These are phyloP conservation scores for Aphanomyces cochlioides DNA, from an alignment of 352 stramenopile species.

Conservation along the genomic window DNA sequence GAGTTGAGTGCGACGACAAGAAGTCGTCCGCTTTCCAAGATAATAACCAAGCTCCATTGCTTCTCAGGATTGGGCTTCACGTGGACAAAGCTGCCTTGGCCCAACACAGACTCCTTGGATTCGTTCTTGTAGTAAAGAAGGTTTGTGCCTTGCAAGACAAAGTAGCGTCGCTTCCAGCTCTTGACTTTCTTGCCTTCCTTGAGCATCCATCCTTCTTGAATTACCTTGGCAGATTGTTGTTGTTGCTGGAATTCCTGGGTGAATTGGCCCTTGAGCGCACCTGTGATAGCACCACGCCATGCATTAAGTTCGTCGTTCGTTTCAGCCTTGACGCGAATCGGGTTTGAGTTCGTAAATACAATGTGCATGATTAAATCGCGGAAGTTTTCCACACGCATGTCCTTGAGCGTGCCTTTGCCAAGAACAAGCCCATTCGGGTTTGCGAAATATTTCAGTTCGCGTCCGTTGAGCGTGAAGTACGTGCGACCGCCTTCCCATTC, in stretches of 20 bases:
- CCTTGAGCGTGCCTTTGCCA: conserved; percentile 21
- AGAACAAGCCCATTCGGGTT: conserved; percentile 18
- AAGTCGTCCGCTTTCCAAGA: neutral
- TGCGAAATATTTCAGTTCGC: conserved; percentile 10
- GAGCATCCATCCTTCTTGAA: conserved; percentile 53
- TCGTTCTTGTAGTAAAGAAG: conserved; percentile 59
- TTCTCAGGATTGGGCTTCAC: conserved; percentile 20
- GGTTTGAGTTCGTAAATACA: conserved; percentile 9
- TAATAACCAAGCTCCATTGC: conserved; percentile 13
- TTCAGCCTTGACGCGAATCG: conserved; percentile 27
- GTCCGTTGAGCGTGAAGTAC: conserved; percentile 10
- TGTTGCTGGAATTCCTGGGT: no score
- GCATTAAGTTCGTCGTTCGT: conserved; percentile 2
- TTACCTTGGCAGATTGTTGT: neutral
- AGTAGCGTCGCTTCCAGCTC: conserved; percentile 73
- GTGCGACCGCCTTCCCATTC: conserved; percentile 22
- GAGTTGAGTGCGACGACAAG: conserved; percentile 18
- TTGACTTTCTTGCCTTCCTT: conserved; percentile 72
- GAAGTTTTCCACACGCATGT: conserved; percentile 29
- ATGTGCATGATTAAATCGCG: conserved; percentile 26
- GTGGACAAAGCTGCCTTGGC: conserved; percentile 14
- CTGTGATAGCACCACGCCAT: conserved; percentile 12
- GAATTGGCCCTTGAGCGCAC: conserved; percentile 7
- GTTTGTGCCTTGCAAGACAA: conserved; percentile 50
- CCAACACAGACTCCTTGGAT: neutral